phyloP scores from a whole-genome alignment of 495 filamentous ascomycete species.

The Xylaria palmicola region DNA sequence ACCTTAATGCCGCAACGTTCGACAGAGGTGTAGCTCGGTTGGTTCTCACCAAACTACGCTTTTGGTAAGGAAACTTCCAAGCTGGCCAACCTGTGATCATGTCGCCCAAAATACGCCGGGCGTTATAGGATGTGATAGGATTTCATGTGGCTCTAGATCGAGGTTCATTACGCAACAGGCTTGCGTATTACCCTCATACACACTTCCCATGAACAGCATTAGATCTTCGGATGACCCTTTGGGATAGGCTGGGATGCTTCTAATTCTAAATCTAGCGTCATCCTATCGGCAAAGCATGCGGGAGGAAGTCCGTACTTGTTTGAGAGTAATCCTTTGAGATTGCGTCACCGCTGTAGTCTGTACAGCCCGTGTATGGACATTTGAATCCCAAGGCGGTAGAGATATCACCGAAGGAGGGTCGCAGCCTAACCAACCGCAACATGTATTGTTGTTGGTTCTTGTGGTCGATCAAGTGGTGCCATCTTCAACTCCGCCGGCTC shows the following conservation, averaged over 20 bases:
- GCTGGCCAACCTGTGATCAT: neutral
- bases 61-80: neutral
- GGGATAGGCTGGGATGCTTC: neutral
- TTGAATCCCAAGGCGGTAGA: neutral
- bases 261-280: neutral
- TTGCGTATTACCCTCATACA: neutral
- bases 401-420: slow-evolving; percentile 11
- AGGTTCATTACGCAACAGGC: neutral
- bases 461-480: slow-evolving; percentile 8
- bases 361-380: neutral
- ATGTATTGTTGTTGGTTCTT: neutral
- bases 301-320: neutral
- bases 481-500: slow-evolving; percentile 3
- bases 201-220: neutral
- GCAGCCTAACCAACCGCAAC: neutral
- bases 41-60: neutral
- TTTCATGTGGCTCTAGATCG: neutral
- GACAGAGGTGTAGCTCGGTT: neutral
- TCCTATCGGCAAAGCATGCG: neutral
- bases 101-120: neutral
- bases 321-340: neutral
- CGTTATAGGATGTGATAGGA: neutral
- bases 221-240: neutral
- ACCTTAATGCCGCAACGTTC: neutral
- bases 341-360: slow-evolving; percentile 4